Evolutionary conservation across 768 basidiomycete genomes (phyloP).

Genomic region (Psilocybe subaeruginosa): DNA sequence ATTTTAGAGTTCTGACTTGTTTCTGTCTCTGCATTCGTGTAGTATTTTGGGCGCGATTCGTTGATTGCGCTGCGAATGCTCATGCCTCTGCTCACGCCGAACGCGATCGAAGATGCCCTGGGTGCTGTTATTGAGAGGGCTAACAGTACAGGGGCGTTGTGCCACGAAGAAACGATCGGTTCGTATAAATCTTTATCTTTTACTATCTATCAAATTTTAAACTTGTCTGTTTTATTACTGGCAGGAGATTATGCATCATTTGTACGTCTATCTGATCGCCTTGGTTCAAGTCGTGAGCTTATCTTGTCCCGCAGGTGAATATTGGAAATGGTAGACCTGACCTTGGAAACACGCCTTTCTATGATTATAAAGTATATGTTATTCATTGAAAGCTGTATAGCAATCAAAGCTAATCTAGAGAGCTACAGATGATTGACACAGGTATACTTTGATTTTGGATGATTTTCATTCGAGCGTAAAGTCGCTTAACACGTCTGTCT

Average conservation of each 20-base stretch:
- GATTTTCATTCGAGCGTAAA: neutral
- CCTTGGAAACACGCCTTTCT: conserved; percentile 41
- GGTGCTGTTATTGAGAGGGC: conserved; percentile 46
- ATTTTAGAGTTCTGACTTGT: neutral
- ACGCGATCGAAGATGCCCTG: conserved; percentile 43
- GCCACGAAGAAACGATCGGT: conserved; percentile 47
- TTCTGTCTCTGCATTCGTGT: neutral
- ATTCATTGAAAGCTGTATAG: neutral
- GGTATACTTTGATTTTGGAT: conserved; percentile 4
- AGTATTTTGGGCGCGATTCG: conserved; percentile 43
- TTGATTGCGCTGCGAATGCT: conserved; percentile 44
- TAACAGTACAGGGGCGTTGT: conserved; percentile 43
- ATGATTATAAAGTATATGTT: conserved; percentile 35
- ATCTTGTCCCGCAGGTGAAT: conserved; percentile 28
- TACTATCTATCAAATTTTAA: neutral
- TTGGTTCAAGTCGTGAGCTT: neutral
- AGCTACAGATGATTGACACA: conserved; percentile 43
- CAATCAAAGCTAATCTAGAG: neutral
- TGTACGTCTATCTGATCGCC: conserved; percentile 15
- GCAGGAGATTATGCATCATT: conserved; percentile 42
- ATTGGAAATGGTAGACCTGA: conserved; percentile 37
- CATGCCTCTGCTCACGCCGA: conserved; percentile 40
- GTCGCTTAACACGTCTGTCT: neutral
- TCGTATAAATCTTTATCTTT: neutral
- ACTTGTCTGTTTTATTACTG: neutral